Conservation (phyloP, 371 early-diverging fungal genomes). For the Apophysomyces ossiformis region DNA sequence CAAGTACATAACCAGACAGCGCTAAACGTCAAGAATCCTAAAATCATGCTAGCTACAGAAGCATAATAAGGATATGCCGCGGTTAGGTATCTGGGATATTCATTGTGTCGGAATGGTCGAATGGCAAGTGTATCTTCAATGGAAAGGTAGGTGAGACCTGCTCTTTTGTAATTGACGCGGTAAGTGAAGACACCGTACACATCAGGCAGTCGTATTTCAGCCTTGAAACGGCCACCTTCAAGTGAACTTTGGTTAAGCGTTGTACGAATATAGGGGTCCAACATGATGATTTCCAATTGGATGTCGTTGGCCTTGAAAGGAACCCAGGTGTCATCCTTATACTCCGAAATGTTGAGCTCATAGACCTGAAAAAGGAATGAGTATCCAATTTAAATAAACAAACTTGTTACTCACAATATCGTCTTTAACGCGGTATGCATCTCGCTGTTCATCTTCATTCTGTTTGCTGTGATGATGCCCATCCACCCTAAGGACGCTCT, state of each 20-base stretch:
- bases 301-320: slow-evolving; percentile 78
- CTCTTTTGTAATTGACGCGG: slow-evolving; percentile 87
- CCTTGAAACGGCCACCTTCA: slow-evolving; percentile 50
- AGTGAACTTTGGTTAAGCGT: slow-evolving; percentile 64
- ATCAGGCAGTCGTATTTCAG: slow-evolving; percentile 84
- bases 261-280: slow-evolving; percentile 94
- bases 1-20: slow-evolving; percentile 75
- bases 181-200: slow-evolving; percentile 96
- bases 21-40: slow-evolving; percentile 85
- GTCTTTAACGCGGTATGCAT: slow-evolving; percentile 89
- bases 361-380: slow-evolving; percentile 60
- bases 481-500: slow-evolving; percentile 78
- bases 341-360: slow-evolving; percentile 79
- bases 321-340: slow-evolving; percentile 78
- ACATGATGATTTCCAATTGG: slow-evolving; percentile 93
- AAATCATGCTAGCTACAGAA: slow-evolving; percentile 80
- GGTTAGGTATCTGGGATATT: slow-evolving; percentile 90
- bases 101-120: slow-evolving; percentile 92
- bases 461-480: slow-evolving; percentile 72
- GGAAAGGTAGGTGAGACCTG: slow-evolving; percentile 76
- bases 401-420: slow-evolving; percentile 67
- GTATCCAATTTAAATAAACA: background rate
- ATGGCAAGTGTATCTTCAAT: slow-evolving; percentile 82
- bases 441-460: slow-evolving; percentile 65
- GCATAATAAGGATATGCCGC: slow-evolving; percentile 95